Conservation (phyloP, 1,284 basidiomycete species). For the Sanghuangporus baumii region DNA sequence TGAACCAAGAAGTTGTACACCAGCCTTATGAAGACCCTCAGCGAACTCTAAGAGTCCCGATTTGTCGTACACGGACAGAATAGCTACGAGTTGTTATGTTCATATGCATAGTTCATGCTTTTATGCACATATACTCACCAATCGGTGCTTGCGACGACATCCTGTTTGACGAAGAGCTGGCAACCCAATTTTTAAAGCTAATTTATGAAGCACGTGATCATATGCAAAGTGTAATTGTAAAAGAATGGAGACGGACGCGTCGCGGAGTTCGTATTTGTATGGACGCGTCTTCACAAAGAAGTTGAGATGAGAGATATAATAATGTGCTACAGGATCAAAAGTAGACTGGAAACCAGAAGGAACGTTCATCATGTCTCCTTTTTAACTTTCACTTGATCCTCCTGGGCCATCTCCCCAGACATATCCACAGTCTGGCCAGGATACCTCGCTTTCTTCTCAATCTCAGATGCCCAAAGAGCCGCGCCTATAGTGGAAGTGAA, state of each 20-base stretch:
- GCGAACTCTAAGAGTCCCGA: slow-evolving; percentile 87
- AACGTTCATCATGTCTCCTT: slow-evolving; percentile 16
- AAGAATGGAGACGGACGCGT: not conserved
- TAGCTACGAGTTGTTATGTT: slow-evolving; percentile 44
- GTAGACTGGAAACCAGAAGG: not conserved
- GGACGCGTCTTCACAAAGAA: not conserved
- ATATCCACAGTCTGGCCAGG: slow-evolving; percentile 15
- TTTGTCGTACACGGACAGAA: slow-evolving; percentile 98
- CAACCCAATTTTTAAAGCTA: not conserved
- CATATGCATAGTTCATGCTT: not conserved
- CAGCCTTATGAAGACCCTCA: slow-evolving; percentile 71
- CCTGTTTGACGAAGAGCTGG: not conserved
- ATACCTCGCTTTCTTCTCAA: slow-evolving; percentile 38
- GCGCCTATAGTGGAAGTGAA: slow-evolving; percentile 62
- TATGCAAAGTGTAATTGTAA: too few relatives aligned
- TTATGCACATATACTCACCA: slow-evolving; percentile 3
- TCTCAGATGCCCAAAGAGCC: slow-evolving; percentile 64
- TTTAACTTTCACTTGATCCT: not conserved
- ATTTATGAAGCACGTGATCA: not conserved
- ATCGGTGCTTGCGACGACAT: slow-evolving; percentile 5
- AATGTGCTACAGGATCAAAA: not conserved
- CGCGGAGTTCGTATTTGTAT: not conserved
- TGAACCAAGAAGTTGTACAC: slow-evolving; percentile 88
- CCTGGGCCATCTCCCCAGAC: not conserved
- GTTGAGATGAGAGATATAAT: not conserved